Conservation (phyloP, 2,329 filamentous ascomycete species). For the Aspergillus sp. region DNA sequence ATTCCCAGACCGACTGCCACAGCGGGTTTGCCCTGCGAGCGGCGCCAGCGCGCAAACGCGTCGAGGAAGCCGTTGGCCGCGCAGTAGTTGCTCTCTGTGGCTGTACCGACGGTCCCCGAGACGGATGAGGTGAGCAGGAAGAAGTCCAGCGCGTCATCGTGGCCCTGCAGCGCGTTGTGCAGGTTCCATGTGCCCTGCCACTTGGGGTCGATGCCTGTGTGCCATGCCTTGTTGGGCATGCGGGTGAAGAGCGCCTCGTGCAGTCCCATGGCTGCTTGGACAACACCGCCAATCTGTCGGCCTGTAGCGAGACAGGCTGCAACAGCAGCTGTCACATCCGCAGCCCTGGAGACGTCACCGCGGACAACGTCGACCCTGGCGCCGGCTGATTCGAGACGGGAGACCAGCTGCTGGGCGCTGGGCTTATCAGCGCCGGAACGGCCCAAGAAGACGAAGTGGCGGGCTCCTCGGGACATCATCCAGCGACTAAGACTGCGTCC, state of each 20-base stretch:
- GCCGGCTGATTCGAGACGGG: neutral
- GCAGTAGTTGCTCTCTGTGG: constrained; percentile 3
- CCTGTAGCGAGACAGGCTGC: neutral
- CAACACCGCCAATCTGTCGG: neutral
- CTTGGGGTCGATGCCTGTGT: neutral
- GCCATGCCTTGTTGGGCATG: neutral
- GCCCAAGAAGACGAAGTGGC: constrained; percentile 29
- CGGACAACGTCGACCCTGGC: neutral
- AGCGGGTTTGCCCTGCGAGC: constrained; percentile 22
- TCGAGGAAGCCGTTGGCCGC: constrained; percentile 23
- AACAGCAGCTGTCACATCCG: neutral
- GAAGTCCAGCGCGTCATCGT: neutral
- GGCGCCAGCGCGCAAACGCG: constrained; percentile 22
- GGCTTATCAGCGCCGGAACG: constrained; percentile 17
- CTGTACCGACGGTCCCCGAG: neutral
- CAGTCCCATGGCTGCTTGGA: constrained; percentile 1
- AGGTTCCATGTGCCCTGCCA: constrained; percentile 2
- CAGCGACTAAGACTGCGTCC: constrained; percentile 27
- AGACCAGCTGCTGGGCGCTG: neutral
- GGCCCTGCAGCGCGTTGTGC: neutral
- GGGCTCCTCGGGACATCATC: constrained; percentile 29
- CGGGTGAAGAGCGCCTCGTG: neutral
- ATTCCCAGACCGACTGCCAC: constrained; percentile 27
- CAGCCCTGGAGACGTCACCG: neutral
- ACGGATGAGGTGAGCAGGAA: constrained; percentile 1